Evolutionary conservation across 2,329 filamentous ascomycete species (phyloP), one percentile per base, ranked within the genome.

Genomic region (Chalara sp.): DNA sequence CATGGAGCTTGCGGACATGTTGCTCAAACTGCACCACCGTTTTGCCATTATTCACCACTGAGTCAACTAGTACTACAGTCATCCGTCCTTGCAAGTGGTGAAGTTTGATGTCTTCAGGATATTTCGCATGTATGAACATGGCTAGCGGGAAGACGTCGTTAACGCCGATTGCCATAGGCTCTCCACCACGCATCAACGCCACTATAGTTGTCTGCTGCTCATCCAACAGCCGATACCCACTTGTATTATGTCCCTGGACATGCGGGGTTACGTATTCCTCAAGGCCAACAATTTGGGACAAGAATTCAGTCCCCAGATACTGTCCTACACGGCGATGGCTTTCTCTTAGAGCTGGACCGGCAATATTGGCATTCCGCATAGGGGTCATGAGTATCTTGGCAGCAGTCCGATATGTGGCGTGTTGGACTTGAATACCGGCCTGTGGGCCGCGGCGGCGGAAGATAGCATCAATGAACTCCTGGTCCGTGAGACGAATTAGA

Each of bases 101-200:
- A 0, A 32, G 2, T 43, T 64, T 64, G 40, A 84, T 56, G 35
- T 83, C 73, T 0, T 60, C 48, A 0, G 71, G 63, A 4, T 46
- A 5, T 1, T 56, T 61, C 2, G 69, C 69, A 48, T 82, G 78
- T 1, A 80, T 45, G 48, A 82, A 80, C 60, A 67, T 71, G 4
- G 79, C 77, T 0, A 51, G 52, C 0, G 75, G 75, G 5, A 85
- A 74, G 0, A 67, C 75, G 0, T 79, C 70, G 55, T 64, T 78
- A 44, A 86, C 68, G 0, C 80, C 80, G 1, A 74, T 62, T 0
- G 81, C 81, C 76, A 86, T 80, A 0, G 80, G 71, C 54, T 83
- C 79, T 6, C 80, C 81, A 2, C 76, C 79, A 6, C 79, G 76
- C 80, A 85, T 84, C n/a, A 84, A 54, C 0, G 80, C 70, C 1